Evolutionary conservation across 2,329 filamentous ascomycete species (phyloP), one percentile per base, ranked within the genome.

Genomic region (Thielaviopsis punctulata): DNA sequence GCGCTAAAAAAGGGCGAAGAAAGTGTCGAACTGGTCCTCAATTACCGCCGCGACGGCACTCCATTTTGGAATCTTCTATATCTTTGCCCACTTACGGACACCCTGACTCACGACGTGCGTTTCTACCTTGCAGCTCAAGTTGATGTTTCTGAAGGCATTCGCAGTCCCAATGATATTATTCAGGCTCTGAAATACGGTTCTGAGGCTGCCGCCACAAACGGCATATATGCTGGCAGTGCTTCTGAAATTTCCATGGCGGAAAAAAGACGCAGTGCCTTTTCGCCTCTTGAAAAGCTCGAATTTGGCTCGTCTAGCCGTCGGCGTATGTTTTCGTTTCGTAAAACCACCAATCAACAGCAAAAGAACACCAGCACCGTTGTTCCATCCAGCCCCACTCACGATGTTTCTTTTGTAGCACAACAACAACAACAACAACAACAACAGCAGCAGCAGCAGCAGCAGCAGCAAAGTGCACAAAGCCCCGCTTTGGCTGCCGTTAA

Each of bases 11-110:
- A 61, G 1, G 63, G 64, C 0, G 64, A 72, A 49, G 72, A 73
- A 53, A 67, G 64, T 0, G 66, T 72, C 0, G 73, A 76, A 56
- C 61, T 77, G 2, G 56, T 77, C 2, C 63, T 76, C 7, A 76
- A 76, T 56, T 71, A 73, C 54, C 66, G 66, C 18, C 70, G 72
- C 52, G 69, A 70, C 46, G 73, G 73, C 8, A 65, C 69, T 21
- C 71, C 73, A 0, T 77, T 76, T 57, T 77, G 73, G 73, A 79
- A 79, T 49, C 59, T 80, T 8, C 62, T 79, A 0, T 77, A 73
- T 48, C 62, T 72, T 1, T 69, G 72, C 46, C 76, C 77, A 0
- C 61, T 81, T 1, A 64, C 68, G 22, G 70, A 77, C 53, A 60
- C 62, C 0, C 57, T 53, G 1, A 53, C 65, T 0, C 75, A 75